A percentile compares a stretch with the other conserved stretches of the same genome.
These are phyloP conservation scores for Sanghuangporus baumii DNA, from an alignment of 1,284 basidiomycete genomes.

Conservation along the genomic window DNA sequence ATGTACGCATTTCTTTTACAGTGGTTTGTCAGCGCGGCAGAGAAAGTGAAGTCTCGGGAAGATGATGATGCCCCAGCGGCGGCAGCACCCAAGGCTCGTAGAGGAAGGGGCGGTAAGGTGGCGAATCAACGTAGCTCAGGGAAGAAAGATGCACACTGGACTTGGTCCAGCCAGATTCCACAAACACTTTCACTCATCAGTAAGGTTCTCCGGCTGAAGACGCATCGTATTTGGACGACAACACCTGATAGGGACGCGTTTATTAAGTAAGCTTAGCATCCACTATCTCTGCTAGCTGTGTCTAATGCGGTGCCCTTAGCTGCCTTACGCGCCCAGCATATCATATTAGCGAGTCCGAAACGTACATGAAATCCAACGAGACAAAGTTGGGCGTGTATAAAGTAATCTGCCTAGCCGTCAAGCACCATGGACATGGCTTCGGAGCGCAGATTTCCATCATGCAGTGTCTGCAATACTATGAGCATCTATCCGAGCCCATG, in stretches of 20 bases:
- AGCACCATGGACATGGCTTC: constrained; percentile 82
- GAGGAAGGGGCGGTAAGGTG: constrained; percentile 58
- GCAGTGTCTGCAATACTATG: constrained; percentile 90
- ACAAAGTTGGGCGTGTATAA: constrained; percentile 80
- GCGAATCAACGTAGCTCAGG: constrained; percentile 33
- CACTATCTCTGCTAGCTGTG: constrained; percentile 10
- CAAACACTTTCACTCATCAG: constrained; percentile 61
- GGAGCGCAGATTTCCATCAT: constrained; percentile 88
- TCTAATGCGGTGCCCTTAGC: constrained; percentile 33
- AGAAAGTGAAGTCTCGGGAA: constrained; percentile 60
- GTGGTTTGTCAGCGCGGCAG: constrained; percentile 79
- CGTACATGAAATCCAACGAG: constrained; percentile 76
- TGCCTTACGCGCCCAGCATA: constrained; percentile 86
- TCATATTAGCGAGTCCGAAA: constrained; percentile 80
- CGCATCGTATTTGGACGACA: constrained; percentile 83
- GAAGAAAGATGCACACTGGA: constrained; percentile 54
- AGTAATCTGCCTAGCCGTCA: constrained; percentile 88
- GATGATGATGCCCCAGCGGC: constrained; percentile 41
- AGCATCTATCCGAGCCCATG: constrained; percentile 92
- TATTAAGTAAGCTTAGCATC: constrained; percentile 52
- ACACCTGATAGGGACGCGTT: constrained; percentile 81
- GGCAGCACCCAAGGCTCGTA: constrained; percentile 43
- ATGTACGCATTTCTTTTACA: constrained; percentile 84
- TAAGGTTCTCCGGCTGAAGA: constrained; percentile 70
- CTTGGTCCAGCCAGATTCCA: constrained; percentile 77